Evolutionary conservation across 352 stramenopile species (phyloP), one percentile per base, ranked within the genome.

Genomic region (Phytophthora sp.): DNA sequence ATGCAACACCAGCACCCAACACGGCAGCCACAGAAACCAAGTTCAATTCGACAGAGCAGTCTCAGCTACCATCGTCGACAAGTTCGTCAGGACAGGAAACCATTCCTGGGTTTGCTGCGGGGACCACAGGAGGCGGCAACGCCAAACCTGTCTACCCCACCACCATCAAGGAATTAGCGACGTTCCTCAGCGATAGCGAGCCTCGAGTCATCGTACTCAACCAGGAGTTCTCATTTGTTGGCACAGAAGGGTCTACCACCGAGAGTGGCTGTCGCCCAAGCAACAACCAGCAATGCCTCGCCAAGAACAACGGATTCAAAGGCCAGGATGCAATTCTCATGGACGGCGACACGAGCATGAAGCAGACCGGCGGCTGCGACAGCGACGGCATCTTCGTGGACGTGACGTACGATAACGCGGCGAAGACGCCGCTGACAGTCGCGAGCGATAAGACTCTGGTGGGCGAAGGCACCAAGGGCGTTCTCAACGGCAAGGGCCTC

Each of bases 141-240:
- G 41, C 58, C 0, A 31, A 60, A 4, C 58, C 66, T 0, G 65
- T 82, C 9, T 79, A 80, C 37, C 79, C 79, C 1, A 79, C 35
- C 9, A 72, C 44, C 10, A 74, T 73, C 62, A 41, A 58, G 10
- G 51, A 87, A 53, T 66, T 87, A 38, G 62, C 66, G 59, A 44
- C 45, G n/a, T 79, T 66, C 42, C 60, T 85, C 32, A 63, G 44
- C 4, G 70, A 74, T 43, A 57, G 26, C n/a, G 46, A 69, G 10
- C 49, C 73, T 21, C 67, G 70, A 7, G 74, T 88, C 4, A 82
- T 88, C 56, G 52, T 83, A 12, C 60, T 88, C 6, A 78, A 73
- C 35, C 67, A 84, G 45, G 42, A 59, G 7, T 84, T 84, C 44
- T 56, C 79, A 32, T 88, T 84, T 50, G 52, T 65, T 18, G 68